Conservation (phyloP, 768 basidiomycete species). For the Paxillus rubicundulus region DNA sequence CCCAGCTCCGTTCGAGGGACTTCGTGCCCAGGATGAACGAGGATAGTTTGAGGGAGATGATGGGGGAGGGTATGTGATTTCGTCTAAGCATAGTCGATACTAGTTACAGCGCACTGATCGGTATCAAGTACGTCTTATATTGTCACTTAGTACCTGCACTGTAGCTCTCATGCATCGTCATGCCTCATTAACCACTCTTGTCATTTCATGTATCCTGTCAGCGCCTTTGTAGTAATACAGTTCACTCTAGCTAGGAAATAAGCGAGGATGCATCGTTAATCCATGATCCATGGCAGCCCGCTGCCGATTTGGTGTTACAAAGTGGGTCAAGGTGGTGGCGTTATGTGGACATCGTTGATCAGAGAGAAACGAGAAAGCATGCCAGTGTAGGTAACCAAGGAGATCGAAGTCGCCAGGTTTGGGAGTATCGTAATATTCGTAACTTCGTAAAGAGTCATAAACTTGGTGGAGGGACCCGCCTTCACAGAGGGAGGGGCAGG, state of each 20-base stretch:
- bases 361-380: neutral
- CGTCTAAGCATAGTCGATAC: too few relatives aligned
- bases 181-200: too few relatives aligned
- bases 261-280: neutral
- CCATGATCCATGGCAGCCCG: slow-evolving; percentile 13
- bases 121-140: too few relatives aligned
- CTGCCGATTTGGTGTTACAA: slow-evolving; percentile 21
- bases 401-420: slow-evolving; percentile 8
- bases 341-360: neutral
- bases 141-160: too few relatives aligned
- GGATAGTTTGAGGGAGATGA: too few relatives aligned
- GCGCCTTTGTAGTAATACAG: neutral
- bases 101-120: too few relatives aligned
- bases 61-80: too few relatives aligned
- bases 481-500: slow-evolving; percentile 8
- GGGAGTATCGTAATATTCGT: slow-evolving; percentile 5
- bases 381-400: slow-evolving; percentile 2
- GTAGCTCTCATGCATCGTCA: too few relatives aligned
- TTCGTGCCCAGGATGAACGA: too few relatives aligned
- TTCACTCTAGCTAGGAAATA: too few relatives aligned
- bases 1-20: too few relatives aligned
- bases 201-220: too few relatives aligned
- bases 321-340: neutral
- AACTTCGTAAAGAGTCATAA: slow-evolving; percentile 12
- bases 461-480: neutral